A percentile compares a stretch with the other conserved stretches of the same genome.
Conservation (phyloP, 139 green algal genomes). For the Closterium sp. region DNA sequence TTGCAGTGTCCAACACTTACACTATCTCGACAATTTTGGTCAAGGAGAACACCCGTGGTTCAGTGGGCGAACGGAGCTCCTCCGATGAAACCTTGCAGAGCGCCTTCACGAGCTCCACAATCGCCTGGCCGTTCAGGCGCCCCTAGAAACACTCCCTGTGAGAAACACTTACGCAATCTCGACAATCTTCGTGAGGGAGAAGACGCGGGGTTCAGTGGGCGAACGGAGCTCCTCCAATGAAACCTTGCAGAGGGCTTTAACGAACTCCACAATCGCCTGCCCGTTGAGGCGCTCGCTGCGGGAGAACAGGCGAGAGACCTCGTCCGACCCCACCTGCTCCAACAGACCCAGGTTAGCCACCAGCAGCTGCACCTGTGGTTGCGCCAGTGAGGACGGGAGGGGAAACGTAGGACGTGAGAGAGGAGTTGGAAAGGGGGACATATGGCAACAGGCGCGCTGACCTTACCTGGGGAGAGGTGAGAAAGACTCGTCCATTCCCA, state of each 20-base stretch:
- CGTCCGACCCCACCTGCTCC: slow-evolving; percentile 47
- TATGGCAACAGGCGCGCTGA: too few relatives aligned
- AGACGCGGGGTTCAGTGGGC: slow-evolving; percentile 74
- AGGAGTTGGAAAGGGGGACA: not conserved
- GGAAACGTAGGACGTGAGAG: not conserved
- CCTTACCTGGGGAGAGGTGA: not conserved
- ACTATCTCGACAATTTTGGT: slow-evolving; percentile 95
- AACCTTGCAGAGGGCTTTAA: slow-evolving; percentile 73
- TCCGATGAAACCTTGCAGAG: slow-evolving; percentile 67
- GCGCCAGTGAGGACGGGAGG: not conserved
- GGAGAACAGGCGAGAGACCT: slow-evolving; percentile 64
- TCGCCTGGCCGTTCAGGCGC: slow-evolving; percentile 77
- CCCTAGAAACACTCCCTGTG: too few relatives aligned
- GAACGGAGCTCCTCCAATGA: slow-evolving; percentile 71
- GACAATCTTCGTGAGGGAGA: slow-evolving; percentile 91
- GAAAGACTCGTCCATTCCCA: not conserved
- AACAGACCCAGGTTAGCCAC: slow-evolving; percentile 44
- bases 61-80: slow-evolving; percentile 66
- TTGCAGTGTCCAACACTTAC: slow-evolving; percentile 20
- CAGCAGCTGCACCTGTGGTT: slow-evolving; percentile 7
- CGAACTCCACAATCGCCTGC: slow-evolving; percentile 90
- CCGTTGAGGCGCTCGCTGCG: slow-evolving; percentile 66
- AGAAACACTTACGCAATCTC: slow-evolving; percentile 71
- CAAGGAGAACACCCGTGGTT: slow-evolving; percentile 85
- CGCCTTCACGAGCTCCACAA: slow-evolving; percentile 89